These are phyloP conservation scores for Biancaea sappan DNA, from an alignment of 306 rosid genomes.

Conservation along the genomic window DNA sequence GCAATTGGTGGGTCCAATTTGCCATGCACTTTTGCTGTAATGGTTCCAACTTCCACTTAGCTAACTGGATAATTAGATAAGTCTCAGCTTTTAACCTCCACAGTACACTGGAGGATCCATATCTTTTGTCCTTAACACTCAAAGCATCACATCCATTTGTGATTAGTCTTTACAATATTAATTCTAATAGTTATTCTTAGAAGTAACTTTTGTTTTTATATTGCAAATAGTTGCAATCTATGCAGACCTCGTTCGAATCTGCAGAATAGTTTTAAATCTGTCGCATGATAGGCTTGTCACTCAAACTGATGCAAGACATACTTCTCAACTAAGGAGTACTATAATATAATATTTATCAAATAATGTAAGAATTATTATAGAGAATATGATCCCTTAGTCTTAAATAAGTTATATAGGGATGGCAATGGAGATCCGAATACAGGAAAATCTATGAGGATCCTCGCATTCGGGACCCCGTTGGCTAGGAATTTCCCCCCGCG, in stretches of 20 bases:
- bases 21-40: conserved; percentile 48
- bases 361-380: neutral
- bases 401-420: neutral
- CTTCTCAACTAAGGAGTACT: neutral
- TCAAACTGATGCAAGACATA: neutral
- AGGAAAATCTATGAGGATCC: too few relatives aligned
- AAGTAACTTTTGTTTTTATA: conserved; percentile 12
- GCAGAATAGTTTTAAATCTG: neutral
- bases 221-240: neutral
- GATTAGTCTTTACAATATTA: too few relatives aligned
- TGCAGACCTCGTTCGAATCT: conserved; percentile 26
- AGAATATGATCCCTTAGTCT: neutral
- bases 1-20: conserved; percentile 48
- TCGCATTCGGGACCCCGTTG: too few relatives aligned
- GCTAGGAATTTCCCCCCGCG: too few relatives aligned
- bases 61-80: conserved; percentile 41
- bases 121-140: conserved; percentile 34
- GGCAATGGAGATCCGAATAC: too few relatives aligned
- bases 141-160: conserved; percentile 30
- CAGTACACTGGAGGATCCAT: conserved; percentile 35
- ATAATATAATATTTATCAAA: neutral
- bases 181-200: conserved; percentile 4
- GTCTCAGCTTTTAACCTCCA: conserved; percentile 26
- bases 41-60: conserved; percentile 38
- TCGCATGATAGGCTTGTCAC: neutral